Evolutionary conservation across 345 rosid species (phyloP), one percentile per base, ranked within the genome.

Genomic region (Brassica juncea): DNA sequence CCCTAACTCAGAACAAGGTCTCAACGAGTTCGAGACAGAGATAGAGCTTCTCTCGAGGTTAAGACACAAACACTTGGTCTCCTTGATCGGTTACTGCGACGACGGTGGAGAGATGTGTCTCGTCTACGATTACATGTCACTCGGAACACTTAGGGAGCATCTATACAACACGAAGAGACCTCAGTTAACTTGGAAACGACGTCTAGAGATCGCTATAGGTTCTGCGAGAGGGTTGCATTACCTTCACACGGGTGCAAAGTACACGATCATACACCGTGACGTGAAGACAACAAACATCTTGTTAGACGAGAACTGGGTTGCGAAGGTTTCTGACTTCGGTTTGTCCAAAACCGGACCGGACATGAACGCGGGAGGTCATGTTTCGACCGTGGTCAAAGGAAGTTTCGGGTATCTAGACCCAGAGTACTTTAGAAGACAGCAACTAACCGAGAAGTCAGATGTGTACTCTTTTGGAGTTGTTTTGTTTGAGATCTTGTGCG

Each of bases 281-380:
- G 98, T 95, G 1, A 94, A 94, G 84, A 90, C 97, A 9, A 91
- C 98, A n/a, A 93, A 95, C 86, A 93, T 91, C 58, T 87, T 91
- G 5, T 23, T 93, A 21, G 96, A 95, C 30, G 94, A 90, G 78
- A 90, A 95, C 12, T 88, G 89, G 91, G 91, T 89, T 5, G 97
- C 99, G 0, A 90, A 94, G 70, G 97, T 90, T 44, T 94, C 97
- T 0, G 96, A 93, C 0, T 94, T 94, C 10, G 97, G 97, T 49
- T 81, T 94, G 4, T 91, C 92, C 0, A 90, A 94, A 84, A 92
- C 91, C 0, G 95, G 97, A 62, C 92, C 97, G 3, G 25, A 66
- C 54, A 21, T 89, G 88, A 87, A 89, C 15, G 85, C 86, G 37
- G 97, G 91, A 44, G 97, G 92, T 4, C 98, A 90, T 72, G 98